phyloP scores from a whole-genome alignment of 768 basidiomycete genomes.

The Tephrocybe sp. region DNA sequence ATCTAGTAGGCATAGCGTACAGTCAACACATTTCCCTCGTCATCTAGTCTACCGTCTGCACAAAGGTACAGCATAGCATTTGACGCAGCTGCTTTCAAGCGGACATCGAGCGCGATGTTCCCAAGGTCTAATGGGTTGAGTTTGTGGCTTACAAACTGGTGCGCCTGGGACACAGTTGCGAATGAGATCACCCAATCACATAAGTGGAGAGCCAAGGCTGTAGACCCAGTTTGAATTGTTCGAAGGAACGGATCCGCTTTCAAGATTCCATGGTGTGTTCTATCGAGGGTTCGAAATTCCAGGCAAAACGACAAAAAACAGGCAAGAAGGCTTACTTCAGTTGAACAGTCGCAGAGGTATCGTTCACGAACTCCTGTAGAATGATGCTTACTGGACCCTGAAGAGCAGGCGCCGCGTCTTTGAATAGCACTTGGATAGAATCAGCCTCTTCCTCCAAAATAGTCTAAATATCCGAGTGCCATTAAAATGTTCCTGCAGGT shows the following conservation, averaged over 20 bases:
- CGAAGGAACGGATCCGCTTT: not conserved
- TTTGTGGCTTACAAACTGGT: not conserved
- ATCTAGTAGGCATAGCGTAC: too few species aligned
- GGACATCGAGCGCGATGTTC: not conserved
- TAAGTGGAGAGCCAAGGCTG: not conserved
- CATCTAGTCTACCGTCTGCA: not conserved
- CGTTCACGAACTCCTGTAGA: not conserved
- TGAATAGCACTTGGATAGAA: not conserved
- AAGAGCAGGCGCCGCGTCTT: not conserved
- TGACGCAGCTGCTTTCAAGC: not conserved
- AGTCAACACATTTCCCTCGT: not conserved
- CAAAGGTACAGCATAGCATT: not conserved
- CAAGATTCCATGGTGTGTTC: not conserved
- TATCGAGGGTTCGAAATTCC: not conserved
- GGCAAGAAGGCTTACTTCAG: not conserved
- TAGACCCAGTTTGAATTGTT: not conserved
- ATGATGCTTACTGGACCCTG: not conserved
- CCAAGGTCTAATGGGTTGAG: not conserved
- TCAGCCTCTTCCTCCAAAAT: not conserved
- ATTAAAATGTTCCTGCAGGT: too few species aligned
- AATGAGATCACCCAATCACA: conserved; percentile 1
- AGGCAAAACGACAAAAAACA: not conserved
- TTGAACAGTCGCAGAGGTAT: not conserved
- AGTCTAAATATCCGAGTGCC: too few species aligned
- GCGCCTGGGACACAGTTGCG: not conserved